Conservation (phyloP, 768 basidiomycete species). For the Pleurotus sapidus region DNA sequence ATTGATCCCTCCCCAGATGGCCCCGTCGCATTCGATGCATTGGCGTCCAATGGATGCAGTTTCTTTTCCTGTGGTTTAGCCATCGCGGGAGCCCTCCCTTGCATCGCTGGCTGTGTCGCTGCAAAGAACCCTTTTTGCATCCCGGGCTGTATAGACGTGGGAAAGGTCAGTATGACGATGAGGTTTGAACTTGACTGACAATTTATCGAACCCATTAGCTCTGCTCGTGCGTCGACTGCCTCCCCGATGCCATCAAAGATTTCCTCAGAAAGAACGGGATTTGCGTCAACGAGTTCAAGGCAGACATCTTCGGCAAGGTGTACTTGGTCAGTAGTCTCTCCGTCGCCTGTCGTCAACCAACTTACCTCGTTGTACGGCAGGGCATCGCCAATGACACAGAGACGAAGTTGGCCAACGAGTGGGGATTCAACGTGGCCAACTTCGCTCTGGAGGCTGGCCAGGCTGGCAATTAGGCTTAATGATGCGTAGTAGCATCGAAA, state of each 20-base stretch:
- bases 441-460: too few species aligned
- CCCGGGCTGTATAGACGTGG: not conserved
- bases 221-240: not conserved
- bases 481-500: too few species aligned
- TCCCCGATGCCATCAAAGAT: not conserved
- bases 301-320: not conserved
- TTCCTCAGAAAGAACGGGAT: not conserved
- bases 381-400: not conserved
- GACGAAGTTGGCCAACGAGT: not conserved
- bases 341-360: not conserved
- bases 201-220: not conserved
- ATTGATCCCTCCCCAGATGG: not conserved
- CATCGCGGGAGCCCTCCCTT: not conserved
- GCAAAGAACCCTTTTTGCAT: not conserved
- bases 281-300: not conserved
- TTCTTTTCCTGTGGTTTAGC: not conserved
- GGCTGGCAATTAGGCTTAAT: too few species aligned
- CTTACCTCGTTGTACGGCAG: not conserved
- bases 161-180: not conserved
- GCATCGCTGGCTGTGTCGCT: not conserved
- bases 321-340: not conserved
- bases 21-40: not conserved
- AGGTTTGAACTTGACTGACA: not conserved
- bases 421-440: not conserved
- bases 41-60: not conserved